These are phyloP conservation scores for Coemansia sp. DNA, from an alignment of 192 early-diverging fungal species.

Conservation along the genomic window DNA sequence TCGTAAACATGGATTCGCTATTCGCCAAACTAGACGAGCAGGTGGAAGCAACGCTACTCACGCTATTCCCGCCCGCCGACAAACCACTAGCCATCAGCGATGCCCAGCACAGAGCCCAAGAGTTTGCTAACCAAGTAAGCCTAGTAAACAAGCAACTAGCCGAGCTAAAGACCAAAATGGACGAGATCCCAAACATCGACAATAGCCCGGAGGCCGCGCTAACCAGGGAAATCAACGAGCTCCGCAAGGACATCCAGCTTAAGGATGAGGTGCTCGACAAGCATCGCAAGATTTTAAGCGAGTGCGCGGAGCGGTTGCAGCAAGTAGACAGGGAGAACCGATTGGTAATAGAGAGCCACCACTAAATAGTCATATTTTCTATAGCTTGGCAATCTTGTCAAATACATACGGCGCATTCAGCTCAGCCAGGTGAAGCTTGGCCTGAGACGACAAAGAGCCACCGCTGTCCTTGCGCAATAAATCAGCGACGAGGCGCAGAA, in stretches of 20 bases:
- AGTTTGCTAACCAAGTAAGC: constrained; percentile 21
- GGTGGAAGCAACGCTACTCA: constrained; percentile 26
- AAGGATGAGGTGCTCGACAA: constrained; percentile 32
- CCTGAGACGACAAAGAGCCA: neutral
- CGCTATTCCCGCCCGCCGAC: constrained; percentile 32
- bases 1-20: constrained; percentile 24
- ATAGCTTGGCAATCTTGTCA: neutral
- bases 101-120: constrained; percentile 49
- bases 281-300: constrained; percentile 16
- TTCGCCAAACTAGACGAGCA: constrained; percentile 34
- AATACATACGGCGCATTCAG: neutral
- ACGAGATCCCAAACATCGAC: constrained; percentile 5
- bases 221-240: constrained; percentile 26
- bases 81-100: constrained; percentile 1
- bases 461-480: neutral
- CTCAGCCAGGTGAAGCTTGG: constrained; percentile 9
- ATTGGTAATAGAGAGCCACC: neutral
- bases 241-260: constrained; percentile 29
- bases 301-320: constrained; percentile 6
- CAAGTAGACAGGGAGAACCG: constrained; percentile 19
- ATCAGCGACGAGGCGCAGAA: neutral
- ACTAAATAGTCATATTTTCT: neutral
- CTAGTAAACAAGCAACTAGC: constrained; percentile 22
- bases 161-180: constrained; percentile 26
- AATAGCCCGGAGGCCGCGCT: neutral